Base-by-base conservation (phyloP, 192 early-diverging fungal genomes). In the Linnemannia elongata region DNA sequence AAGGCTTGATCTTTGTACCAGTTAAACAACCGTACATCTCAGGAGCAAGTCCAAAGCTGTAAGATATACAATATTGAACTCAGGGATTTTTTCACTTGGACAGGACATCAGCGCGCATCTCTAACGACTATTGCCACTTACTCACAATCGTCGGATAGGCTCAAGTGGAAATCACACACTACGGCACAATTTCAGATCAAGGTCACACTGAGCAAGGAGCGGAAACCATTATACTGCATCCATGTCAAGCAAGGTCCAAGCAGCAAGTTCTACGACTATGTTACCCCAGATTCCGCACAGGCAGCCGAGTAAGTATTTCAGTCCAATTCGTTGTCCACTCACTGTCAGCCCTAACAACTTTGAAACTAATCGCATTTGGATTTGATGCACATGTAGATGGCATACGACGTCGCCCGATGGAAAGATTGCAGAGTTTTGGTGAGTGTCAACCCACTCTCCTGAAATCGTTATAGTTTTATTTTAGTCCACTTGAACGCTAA, bases 1-100 rank as follows among this genome's bases (percentile, higher is more conserved):
- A 96, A 57, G 94, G 95, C 0, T 81, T 96, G 33, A 93, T 96
- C 44, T 96, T 95, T 88, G 94, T 93, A 5, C 93, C 94, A 57
- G 92, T 93, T 3, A 89, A 88, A 57, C 89, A 82, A 35, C 91
- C 93, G 10, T 94, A 94, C 76, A 80, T 89, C 18, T 74, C 91
- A 27, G 93, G 93, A 24, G 81, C 72, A 15, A 92, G 90, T 72
- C 83, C 85, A 44, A 90, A 90, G 47, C 47, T 94, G 93, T 95
- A 91, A 79, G 76, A 18, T 4, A 30, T 15, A 7, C 44, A 2
- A 30, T 2, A 88, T 60, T 39, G 10, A 10, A 24, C 13, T n/a
- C 27, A 24, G 8, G 6, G 38, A 10, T 5, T 20, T 20, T 18
- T 44, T 45, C 6, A 27, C 15, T 12, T 45, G 22, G 38, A 20